phyloP scores from a whole-genome alignment of 768 basidiomycete genomes.

The Tricholoma furcatifolium region DNA sequence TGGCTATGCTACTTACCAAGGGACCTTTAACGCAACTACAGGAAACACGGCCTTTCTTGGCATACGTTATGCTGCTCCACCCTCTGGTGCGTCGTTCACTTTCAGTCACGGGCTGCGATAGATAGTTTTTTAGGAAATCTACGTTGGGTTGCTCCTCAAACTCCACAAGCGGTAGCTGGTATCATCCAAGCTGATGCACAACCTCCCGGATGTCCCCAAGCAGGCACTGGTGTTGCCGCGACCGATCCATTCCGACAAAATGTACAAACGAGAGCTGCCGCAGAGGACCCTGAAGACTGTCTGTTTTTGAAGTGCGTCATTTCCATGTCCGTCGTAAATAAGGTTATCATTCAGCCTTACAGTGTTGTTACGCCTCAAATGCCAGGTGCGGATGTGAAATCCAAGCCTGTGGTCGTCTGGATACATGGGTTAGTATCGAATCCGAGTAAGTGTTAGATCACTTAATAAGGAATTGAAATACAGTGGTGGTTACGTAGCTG shows the following conservation, averaged over 20 bases:
- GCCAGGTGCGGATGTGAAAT: conserved; percentile 17
- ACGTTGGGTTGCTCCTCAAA: conserved; percentile 34
- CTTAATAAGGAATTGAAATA: neutral
- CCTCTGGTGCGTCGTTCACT: conserved; percentile 32
- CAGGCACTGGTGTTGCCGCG: conserved; percentile 24
- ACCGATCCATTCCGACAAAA: conserved; percentile 29
- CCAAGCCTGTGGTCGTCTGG: conserved; percentile 41
- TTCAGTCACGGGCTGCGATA: neutral
- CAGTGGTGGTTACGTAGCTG: conserved; percentile 32
- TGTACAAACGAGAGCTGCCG: neutral
- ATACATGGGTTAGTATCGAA: conserved; percentile 36
- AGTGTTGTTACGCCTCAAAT: conserved; percentile 38
- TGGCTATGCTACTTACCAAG: conserved; percentile 46
- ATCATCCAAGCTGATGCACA: conserved; percentile 30
- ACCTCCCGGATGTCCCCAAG: conserved; percentile 32
- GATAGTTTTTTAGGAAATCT: conserved; percentile 22
- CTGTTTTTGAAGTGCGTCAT: conserved; percentile 35
- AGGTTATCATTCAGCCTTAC: neutral
- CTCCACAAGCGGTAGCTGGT: conserved; percentile 24
- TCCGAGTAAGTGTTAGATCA: neutral
- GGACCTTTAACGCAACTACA: conserved; percentile 30
- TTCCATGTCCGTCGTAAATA: neutral
- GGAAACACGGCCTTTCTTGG: conserved; percentile 38
- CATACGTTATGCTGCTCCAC: conserved; percentile 50
- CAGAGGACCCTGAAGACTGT: conserved; percentile 35